Conservation (phyloP, 148 eudicot species). For the Vaccinium darrowii region DNA sequence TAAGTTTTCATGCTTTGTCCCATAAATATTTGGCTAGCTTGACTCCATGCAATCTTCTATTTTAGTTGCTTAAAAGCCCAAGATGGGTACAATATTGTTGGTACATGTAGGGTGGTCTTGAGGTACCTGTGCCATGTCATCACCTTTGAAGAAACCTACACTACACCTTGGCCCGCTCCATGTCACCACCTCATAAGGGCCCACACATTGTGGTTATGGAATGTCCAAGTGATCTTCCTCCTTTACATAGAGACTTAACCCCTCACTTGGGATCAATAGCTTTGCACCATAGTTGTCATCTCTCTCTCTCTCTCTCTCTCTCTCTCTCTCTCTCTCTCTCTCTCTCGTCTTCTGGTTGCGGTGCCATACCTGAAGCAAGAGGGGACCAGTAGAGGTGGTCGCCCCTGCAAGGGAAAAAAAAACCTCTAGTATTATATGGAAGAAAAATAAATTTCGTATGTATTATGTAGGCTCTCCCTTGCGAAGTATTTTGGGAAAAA, state of each 20-base stretch:
- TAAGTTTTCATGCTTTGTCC: slow-evolving; percentile 1
- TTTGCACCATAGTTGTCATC: not conserved
- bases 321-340: slow-evolving; percentile 1
- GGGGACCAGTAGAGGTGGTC: no score
- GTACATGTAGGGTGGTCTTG: not conserved
- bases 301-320: not conserved
- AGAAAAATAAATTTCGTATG: no score
- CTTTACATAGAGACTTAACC: not conserved
- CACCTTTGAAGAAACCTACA: not conserved
- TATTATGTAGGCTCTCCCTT: no score
- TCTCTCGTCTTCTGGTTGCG: not conserved
- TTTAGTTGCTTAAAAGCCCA: not conserved
- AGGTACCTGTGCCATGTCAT: not conserved
- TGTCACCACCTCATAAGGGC: not conserved
- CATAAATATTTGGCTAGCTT: not conserved
- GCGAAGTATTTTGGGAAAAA: no score
- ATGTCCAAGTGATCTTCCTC: not conserved
- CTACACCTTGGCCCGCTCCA: not conserved
- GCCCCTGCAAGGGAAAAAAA: no score
- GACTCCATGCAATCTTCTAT: not conserved
- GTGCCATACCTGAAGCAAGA: no score
- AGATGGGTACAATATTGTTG: not conserved
- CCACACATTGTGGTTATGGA: not conserved
- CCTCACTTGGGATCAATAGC: not conserved
- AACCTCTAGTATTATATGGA: no score